Conservation (phyloP, 495 filamentous ascomycete species). For the Corynascus novoguineensis region DNA sequence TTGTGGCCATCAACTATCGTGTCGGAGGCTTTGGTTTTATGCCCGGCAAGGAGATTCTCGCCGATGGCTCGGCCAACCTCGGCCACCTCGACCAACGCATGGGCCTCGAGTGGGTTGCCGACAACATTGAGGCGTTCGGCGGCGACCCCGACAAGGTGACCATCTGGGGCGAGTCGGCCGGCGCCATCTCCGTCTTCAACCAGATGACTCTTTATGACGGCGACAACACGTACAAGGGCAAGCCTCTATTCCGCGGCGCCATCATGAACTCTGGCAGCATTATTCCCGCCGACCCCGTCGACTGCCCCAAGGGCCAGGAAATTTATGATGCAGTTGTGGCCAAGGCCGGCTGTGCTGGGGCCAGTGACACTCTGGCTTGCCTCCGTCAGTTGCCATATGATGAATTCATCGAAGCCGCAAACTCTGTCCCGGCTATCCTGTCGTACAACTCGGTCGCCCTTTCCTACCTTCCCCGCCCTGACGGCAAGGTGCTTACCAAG, state of each 20-base stretch:
- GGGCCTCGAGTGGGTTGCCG: conserved; percentile 58
- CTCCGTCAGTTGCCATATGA: conserved; percentile 55
- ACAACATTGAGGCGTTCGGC: conserved; percentile 63
- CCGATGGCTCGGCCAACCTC: conserved; percentile 57
- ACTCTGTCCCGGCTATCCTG: conserved; percentile 59
- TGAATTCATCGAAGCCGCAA: conserved; percentile 57
- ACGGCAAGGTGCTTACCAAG: conserved; percentile 51
- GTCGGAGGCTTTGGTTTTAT: conserved; percentile 57
- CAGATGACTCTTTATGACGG: conserved; percentile 67
- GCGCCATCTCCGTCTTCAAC: conserved; percentile 64
- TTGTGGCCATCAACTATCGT: conserved; percentile 60
- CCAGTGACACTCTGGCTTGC: conserved; percentile 56
- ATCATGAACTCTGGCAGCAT: conserved; percentile 70
- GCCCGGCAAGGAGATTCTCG: conserved; percentile 56
- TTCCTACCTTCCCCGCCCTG: conserved; percentile 61
- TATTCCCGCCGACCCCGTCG: conserved; percentile 58
- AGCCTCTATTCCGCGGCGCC: conserved; percentile 61
- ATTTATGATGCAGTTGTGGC: conserved; percentile 60
- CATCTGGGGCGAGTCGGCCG: conserved; percentile 70
- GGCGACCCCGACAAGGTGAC: conserved; percentile 62
- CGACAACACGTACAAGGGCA: conserved; percentile 62
- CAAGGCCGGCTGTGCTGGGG: conserved; percentile 52
- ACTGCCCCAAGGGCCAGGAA: conserved; percentile 55
- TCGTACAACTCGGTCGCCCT: conserved; percentile 59
- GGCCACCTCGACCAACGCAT: conserved; percentile 63